Evolutionary conservation across 1,139 yeast species (phyloP).

Genomic region (Suhomyces panamericanus): DNA sequence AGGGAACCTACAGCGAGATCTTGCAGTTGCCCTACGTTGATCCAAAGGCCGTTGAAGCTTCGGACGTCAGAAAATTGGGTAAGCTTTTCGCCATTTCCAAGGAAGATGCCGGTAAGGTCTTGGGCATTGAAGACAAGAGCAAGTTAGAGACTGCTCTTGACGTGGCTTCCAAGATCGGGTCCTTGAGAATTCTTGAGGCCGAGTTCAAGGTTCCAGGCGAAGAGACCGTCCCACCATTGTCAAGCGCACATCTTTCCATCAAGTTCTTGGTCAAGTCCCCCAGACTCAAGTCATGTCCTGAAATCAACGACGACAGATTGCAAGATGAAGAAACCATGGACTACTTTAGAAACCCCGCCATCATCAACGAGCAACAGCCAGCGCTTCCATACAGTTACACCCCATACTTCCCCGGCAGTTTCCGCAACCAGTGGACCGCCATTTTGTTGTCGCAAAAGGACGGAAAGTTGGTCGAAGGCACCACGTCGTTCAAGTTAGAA

Average conservation of each 20-base stretch:
- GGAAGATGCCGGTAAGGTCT: constrained; percentile 53
- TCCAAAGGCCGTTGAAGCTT: constrained; percentile 38
- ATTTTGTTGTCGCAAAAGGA: constrained; percentile 72
- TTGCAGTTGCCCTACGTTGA: constrained; percentile 81
- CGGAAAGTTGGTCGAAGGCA: constrained; percentile 67
- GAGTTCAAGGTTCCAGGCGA: constrained; percentile 91
- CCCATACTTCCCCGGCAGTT: constrained; percentile 67
- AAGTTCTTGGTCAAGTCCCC: constrained; percentile 78
- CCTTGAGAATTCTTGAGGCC: constrained; percentile 66
- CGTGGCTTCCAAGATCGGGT: constrained; percentile 69
- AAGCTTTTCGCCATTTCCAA: constrained; percentile 61
- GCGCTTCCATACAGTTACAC: constrained; percentile 60
- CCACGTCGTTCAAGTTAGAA: constrained; percentile 55
- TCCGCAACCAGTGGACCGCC: constrained; percentile 65
- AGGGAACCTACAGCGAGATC: constrained; percentile 58
- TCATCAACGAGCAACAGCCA: constrained; percentile 66
- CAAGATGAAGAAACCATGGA: constrained; percentile 58
- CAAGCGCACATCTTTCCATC: constrained; percentile 72
- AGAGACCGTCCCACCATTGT: constrained; percentile 65
- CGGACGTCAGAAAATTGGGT: constrained; percentile 60
- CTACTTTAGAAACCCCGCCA: constrained; percentile 68
- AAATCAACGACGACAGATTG: constrained; percentile 39
- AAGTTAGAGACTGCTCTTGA: constrained; percentile 51
- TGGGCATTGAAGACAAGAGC: constrained; percentile 54
- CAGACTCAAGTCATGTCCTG: constrained; percentile 59